These are phyloP conservation scores for Phytophthora sojae DNA, from an alignment of 352 stramenopile species.

Conservation along the genomic window DNA sequence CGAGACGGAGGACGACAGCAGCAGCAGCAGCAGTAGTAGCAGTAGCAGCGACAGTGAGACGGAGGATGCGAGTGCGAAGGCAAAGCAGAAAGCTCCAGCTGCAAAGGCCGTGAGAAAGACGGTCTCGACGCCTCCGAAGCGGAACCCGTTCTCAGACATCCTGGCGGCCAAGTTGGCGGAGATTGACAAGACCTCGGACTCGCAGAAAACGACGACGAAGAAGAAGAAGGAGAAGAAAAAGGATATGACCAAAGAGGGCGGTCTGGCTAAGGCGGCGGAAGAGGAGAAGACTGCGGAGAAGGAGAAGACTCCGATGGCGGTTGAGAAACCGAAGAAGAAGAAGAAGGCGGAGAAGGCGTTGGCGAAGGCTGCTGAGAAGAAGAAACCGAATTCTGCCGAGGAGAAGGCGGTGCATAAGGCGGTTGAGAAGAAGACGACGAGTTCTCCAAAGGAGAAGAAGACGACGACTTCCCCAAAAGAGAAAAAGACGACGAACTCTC, in stretches of 20 bases:
- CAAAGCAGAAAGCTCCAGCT: not conserved
- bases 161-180: not conserved
- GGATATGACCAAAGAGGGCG: constrained; percentile 6
- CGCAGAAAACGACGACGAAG: too few species aligned
- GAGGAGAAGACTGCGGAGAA: not conserved
- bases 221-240: constrained; percentile 7
- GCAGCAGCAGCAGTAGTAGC: not conserved
- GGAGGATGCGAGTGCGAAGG: not conserved
- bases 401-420: too few species aligned
- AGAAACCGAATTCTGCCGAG: not conserved
- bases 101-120: not conserved
- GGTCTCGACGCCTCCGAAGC: not conserved
- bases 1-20: constrained; percentile 5
- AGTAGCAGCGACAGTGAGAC: not conserved
- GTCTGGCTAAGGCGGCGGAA: not conserved
- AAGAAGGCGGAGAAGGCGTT: too few species aligned
- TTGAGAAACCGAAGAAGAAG: not conserved
- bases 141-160: not conserved
- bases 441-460: too few species aligned
- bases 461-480: too few species aligned
- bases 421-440: too few species aligned
- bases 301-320: not conserved
- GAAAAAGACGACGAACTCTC: too few species aligned
- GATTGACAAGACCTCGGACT: not conserved
- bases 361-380: not conserved